These are phyloP conservation scores for Leishmania guyanensis DNA, from an alignment of 208 protist species.

Conservation along the genomic window DNA sequence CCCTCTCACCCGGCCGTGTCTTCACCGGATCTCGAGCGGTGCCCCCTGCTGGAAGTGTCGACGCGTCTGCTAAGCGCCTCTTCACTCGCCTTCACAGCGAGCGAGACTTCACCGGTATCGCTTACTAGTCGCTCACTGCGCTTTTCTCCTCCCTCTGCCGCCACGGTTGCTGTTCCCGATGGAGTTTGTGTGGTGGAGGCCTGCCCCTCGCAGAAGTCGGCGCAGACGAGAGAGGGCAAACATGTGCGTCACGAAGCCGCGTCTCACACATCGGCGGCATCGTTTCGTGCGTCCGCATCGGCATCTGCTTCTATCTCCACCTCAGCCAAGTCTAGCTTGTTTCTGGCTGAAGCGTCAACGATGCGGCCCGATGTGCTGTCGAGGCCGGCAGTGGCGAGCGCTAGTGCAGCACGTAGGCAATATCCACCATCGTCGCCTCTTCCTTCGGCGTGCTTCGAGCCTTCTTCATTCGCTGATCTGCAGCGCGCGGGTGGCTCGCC, in stretches of 20 bases:
- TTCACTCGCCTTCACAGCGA: conserved; percentile 13
- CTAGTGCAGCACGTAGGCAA: not conserved
- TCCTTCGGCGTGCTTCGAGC: not conserved
- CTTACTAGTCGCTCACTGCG: not conserved
- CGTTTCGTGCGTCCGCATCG: not conserved
- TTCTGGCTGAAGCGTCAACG: not conserved
- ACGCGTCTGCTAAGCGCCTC: conserved; percentile 14
- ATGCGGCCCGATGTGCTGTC: not conserved
- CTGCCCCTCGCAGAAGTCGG: not conserved
- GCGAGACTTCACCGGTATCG: not conserved
- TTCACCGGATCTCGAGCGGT: conserved; percentile 3
- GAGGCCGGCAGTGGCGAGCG: not conserved
- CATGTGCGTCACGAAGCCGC: not conserved
- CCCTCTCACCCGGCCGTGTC: not conserved
- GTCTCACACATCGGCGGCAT: not conserved
- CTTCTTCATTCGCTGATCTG: not conserved
- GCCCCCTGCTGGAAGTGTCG: conserved; percentile 10
- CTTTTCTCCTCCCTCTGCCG: conserved; percentile 5
- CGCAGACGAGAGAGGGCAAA: not conserved
- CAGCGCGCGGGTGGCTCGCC: not conserved
- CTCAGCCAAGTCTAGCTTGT: not conserved
- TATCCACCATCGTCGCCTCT: not conserved
- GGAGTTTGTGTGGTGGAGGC: not conserved
- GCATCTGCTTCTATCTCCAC: not conserved
- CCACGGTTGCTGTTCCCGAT: not conserved